Percentiles rank a stretch among this genome's conserved stretches.
phyloP scores from a whole-genome alignment of 2,329 filamentous ascomycete genomes.

The Huntiella bhutanensis region DNA sequence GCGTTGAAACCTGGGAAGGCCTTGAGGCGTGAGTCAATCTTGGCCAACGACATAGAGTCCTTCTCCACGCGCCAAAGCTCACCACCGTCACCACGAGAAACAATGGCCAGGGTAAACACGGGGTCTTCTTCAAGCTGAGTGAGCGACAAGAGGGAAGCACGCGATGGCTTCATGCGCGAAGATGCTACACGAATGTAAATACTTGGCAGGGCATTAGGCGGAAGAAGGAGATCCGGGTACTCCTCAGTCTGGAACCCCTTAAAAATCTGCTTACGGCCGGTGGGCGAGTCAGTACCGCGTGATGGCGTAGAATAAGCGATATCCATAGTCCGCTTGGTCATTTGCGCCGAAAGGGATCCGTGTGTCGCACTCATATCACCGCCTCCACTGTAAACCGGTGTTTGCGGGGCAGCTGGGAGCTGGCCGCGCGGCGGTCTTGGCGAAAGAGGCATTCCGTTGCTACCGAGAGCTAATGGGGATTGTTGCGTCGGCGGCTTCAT shows the following conservation, averaged over 20 bases:
- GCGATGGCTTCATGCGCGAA: conserved; percentile 81
- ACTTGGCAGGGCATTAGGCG: conserved; percentile 73
- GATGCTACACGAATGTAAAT: conserved; percentile 78
- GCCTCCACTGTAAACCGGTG: conserved; percentile 26
- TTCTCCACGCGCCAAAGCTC: conserved; percentile 95
- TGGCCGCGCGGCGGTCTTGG: conserved; percentile 53
- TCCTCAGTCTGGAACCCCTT: conserved; percentile 68
- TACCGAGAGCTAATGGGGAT: conserved; percentile 43
- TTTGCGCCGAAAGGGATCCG: conserved; percentile 17
- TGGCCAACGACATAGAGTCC: conserved; percentile 61
- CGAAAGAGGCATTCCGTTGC: conserved; percentile 33
- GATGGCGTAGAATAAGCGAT: background rate
- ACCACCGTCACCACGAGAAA: conserved; percentile 52
- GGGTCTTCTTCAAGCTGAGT: conserved; percentile 77
- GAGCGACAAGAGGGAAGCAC: conserved; percentile 63
- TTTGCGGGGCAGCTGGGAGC: conserved; percentile 49
- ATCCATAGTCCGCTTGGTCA: conserved; percentile 12
- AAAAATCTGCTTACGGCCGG: conserved; percentile 39
- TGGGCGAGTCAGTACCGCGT: conserved; percentile 20
- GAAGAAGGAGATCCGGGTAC: conserved; percentile 66
- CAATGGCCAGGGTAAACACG: conserved; percentile 78
- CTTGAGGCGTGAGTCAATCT: conserved; percentile 65
- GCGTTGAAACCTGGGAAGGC: conserved; percentile 48
- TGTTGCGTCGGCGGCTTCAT: conserved; percentile 15
- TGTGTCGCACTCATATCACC: background rate